Conservation (phyloP, 352 stramenopile genomes). For the Globisporangium emineosum region DNA sequence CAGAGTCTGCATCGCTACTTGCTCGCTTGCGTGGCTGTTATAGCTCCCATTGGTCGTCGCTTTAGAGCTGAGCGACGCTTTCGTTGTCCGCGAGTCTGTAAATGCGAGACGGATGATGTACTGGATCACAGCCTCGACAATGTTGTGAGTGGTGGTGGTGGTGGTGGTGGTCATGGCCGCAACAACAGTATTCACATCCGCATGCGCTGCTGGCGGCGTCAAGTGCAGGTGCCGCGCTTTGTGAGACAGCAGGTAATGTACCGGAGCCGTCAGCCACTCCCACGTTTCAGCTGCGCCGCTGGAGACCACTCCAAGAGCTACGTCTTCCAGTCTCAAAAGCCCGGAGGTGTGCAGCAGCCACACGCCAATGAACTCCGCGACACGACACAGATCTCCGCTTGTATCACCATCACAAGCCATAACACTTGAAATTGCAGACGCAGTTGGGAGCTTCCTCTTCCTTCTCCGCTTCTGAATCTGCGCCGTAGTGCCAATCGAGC, state of each 20-base stretch:
- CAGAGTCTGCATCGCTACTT: conserved; percentile 3
- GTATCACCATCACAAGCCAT: no score
- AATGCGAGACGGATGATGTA: conserved; percentile 27
- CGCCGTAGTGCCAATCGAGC: conserved; percentile 1
- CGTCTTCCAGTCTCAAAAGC: conserved; percentile 24
- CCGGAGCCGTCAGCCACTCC: conserved; percentile 8
- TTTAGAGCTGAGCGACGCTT: background rate
- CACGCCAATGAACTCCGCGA: conserved; percentile 9
- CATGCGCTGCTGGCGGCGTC: no score
- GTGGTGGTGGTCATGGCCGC: conserved; percentile 10
- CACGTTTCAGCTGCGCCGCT: background rate
- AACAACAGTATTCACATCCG: background rate
- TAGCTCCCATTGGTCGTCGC: background rate
- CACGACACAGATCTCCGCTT: background rate
- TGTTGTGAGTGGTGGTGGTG: conserved; percentile 9
- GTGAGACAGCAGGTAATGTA: background rate
- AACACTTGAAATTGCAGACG: background rate
- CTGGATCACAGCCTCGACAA: conserved; percentile 14
- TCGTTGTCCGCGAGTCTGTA: background rate
- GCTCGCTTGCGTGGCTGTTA: no score
- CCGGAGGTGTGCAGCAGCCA: conserved; percentile 18
- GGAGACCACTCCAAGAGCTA: conserved; percentile 4
- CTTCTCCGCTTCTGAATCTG: background rate
- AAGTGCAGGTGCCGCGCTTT: background rate
- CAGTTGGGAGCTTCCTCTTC: conserved; percentile 7